Base-by-base conservation (phyloP, 169 alveolate genomes). In the Eimeria mitis region DNA sequence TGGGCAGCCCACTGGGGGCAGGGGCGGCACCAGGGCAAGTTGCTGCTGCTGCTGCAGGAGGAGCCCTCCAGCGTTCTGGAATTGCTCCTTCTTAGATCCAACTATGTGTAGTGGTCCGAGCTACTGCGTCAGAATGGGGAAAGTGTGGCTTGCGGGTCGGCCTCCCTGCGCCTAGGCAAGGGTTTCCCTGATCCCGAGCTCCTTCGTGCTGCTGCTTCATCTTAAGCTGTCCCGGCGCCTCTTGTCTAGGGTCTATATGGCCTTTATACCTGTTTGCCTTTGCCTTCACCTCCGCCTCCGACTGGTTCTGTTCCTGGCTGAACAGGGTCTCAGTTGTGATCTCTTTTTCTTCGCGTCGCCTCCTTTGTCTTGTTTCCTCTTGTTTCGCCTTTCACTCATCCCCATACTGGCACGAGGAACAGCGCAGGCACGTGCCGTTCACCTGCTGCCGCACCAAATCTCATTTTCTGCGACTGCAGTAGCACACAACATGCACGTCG, bases 1-100 rank as follows among this genome's bases (percentile, higher is more conserved):
- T 96, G 49, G 98, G 97, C 6, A 59, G 94, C 37, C 96, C 85
- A 42, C 56, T 97, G 96, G 97, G 97, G 40, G 70, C 97, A 49
- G 54, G 89, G 47, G 63, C 88, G 44, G 47, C 94, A 21, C 7
- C 91, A 52, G 44, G 96, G 21, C 97, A 94, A 94, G 19, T 96
- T 16, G 97, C 94, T 31, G 71, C 95, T 25, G 54, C 84, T 34
- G 96, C 98, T 19, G 89, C 96, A 8, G 59, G 52, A 0, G 96
- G 94, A 23, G 95, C 97, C 23, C 52, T 96, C 40, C 63, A 44
- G 2, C 52, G 73, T 37, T 85, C 97, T 23, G 85, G 78, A 5
- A 7, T 94, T 47, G 94, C 42, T 6, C 89, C 95, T 49, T 75
- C 37, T 13, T 76, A 95, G n/a, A 85, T 95, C 52, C 94, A 94